Percentiles rank a stretch among this genome's conserved stretches.
phyloP scores from a whole-genome alignment of 805 yeast species.

The Schwanniomyces occidentalis region DNA sequence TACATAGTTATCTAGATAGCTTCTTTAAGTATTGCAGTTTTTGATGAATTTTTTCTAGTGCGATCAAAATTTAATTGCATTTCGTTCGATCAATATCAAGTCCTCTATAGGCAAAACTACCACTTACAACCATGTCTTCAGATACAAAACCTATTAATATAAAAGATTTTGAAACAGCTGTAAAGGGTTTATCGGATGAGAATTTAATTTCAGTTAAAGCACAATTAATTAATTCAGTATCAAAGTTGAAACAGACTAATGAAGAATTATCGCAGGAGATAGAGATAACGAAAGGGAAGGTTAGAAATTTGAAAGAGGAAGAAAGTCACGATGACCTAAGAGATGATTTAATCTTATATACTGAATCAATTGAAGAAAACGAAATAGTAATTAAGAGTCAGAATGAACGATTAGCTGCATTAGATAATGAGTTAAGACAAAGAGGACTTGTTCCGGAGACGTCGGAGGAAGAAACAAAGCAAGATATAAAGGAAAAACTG shows the following conservation, averaged over 20 bases:
- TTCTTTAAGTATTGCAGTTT: too few relatives aligned
- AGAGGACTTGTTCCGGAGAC: slow-evolving; percentile 29
- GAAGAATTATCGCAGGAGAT: slow-evolving; percentile 45
- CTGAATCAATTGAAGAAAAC: slow-evolving; percentile 60
- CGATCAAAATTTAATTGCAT: too few relatives aligned
- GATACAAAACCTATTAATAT: slow-evolving; percentile 24
- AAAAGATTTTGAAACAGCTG: slow-evolving; percentile 51
- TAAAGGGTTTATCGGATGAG: slow-evolving; percentile 53
- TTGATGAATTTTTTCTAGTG: too few relatives aligned
- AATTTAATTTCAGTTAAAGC: slow-evolving; percentile 14
- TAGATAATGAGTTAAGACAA: slow-evolving; percentile 48
- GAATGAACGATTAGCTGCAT: slow-evolving; percentile 41
- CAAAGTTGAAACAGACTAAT: slow-evolving; percentile 54
- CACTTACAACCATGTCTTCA: slow-evolving; percentile 5
- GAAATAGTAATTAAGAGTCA: slow-evolving; percentile 54
- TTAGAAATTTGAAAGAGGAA: slow-evolving; percentile 13
- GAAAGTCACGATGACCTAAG: slow-evolving; percentile 28
- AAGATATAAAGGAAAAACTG: slow-evolving; percentile 1
- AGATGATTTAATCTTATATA: slow-evolving; percentile 51
- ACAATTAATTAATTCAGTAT: slow-evolving; percentile 39
- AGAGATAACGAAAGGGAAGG: slow-evolving; percentile 13
- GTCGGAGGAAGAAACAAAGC: not conserved
- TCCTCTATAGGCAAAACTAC: too few relatives aligned
- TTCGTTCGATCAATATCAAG: too few relatives aligned
- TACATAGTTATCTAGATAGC: too few relatives aligned